A percentile compares a stretch with the other conserved stretches of the same genome.
Conservation (phyloP, 164 flowering plant genomes). For the Piper betle region DNA sequence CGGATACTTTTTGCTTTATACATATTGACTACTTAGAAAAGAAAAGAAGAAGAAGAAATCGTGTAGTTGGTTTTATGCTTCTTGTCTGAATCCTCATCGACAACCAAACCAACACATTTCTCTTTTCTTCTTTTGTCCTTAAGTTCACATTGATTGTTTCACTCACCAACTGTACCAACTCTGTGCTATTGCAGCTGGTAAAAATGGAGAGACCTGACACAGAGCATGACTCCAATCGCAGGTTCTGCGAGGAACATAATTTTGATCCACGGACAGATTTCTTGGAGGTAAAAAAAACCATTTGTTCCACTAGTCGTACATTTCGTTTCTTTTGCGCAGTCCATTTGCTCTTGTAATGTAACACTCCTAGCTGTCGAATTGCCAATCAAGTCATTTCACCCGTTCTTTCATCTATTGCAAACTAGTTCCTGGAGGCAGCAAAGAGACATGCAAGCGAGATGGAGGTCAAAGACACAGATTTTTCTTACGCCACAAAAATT, state of each 20-base stretch:
- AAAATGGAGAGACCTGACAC: conserved; percentile 1
- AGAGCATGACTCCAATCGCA: background rate
- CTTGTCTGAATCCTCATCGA: too few relatives aligned
- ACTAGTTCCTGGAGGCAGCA: conserved; percentile 7
- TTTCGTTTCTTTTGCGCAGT: background rate
- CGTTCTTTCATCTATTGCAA: background rate
- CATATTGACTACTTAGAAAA: too few relatives aligned
- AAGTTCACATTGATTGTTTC: background rate
- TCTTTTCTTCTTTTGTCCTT: background rate
- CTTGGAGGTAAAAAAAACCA: background rate
- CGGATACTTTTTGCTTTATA: too few relatives aligned
- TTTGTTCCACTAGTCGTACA: background rate
- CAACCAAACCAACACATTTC: too few relatives aligned
- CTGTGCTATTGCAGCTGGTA: background rate
- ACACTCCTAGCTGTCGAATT: background rate
- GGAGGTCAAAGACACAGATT: background rate
- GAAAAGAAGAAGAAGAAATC: too few relatives aligned
- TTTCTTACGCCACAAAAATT: background rate
- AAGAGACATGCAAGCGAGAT: background rate
- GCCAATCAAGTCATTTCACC: background rate
- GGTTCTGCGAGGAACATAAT: background rate
- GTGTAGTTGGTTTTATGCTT: too few relatives aligned
- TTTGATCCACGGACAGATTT: conserved; percentile 6
- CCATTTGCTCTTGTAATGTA: background rate
- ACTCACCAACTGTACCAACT: background rate